Base-by-base conservation (phyloP, 768 basidiomycete species). In the Collybia mongolica region DNA sequence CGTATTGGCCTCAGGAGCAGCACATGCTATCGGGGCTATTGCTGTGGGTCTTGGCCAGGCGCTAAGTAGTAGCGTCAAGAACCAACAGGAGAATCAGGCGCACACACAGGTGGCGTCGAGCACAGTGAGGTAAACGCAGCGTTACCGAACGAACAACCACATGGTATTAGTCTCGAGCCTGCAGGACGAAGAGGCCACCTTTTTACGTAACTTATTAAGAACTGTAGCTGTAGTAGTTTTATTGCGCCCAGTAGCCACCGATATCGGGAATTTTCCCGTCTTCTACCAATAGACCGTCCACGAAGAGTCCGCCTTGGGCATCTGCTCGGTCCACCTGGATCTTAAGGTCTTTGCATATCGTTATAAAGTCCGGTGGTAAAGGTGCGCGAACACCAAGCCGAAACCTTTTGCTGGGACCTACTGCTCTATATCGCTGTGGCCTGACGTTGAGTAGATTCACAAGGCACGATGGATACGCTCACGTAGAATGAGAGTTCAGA, bases 1-100 rank as follows among this genome's bases (percentile, higher is more conserved):
- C 0, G 71, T 88, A 44, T 72, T 91, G 29, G 88, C 89, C 8
- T 80, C 86, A 14, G 76, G 83, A 11, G 83, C 89, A 12, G 86
- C 81, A 12, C 88, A 90, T 56, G 88, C 89, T 1, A 82, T 88
- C 20, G 88, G 89, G 8, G 87, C 87, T 1, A 83, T 90, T 51
- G 89, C 88, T 1, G 78, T 90, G 2, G 88, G 89, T 2, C 70
- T 90, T 26, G 88, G 88, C 7, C 73, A 76, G 54, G 74, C 71
- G 6, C 55, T 76, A 28, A 65, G 71, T 23, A 65, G 64, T 23
- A 58, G 68, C 22, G 67, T 72, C 15, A 66, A 66, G 48, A 66
- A 67, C 46, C 55, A 54, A 35, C 65, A 67, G 50, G 65, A 64
- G 50, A 60, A 63, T 28, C 52, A 57, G 41, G 52, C 51, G 42